Conservation (phyloP, 805 yeast species). For the Ogataea pini region DNA sequence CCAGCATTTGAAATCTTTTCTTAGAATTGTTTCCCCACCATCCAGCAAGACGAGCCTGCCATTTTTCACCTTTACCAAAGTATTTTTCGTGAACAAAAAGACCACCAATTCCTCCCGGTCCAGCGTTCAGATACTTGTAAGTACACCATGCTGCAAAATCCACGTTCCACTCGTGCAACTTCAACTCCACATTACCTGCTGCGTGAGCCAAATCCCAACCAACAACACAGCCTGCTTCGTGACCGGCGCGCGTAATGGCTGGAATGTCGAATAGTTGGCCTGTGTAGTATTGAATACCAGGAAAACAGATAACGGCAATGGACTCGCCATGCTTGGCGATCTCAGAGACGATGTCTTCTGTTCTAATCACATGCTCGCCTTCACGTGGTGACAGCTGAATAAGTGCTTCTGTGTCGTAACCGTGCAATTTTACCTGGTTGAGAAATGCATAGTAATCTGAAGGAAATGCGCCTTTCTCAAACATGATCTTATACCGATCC, state of each 20-base stretch:
- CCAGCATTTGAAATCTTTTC: constrained; percentile 78
- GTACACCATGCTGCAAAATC: constrained; percentile 97
- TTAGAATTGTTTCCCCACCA: constrained; percentile 92
- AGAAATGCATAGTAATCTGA: constrained; percentile 86
- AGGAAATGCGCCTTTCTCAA: constrained; percentile 88
- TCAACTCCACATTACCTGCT: constrained; percentile 78
- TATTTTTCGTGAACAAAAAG: constrained; percentile 66
- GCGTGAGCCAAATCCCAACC: constrained; percentile 99
- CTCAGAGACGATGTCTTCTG: constrained; percentile 58
- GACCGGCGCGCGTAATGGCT: constrained; percentile 65
- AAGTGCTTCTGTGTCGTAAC: constrained; percentile 52
- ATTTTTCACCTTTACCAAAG: constrained; percentile 24
- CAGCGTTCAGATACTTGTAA: constrained; percentile 86
- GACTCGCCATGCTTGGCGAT: constrained; percentile 59
- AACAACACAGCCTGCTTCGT: constrained; percentile 52
- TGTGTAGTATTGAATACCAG: constrained; percentile 90
- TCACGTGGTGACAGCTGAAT: constrained; percentile 63
- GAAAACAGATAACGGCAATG: constrained; percentile 72
- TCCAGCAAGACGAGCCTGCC: constrained; percentile 78
- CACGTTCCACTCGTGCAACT: constrained; percentile 83
- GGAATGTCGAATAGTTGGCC: constrained; percentile 84
- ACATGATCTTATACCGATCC: constrained; percentile 64
- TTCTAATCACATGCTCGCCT: constrained; percentile 57
- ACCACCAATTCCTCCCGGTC: constrained; percentile 94
- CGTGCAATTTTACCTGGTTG: constrained; percentile 67